Evolutionary conservation across 495 filamentous ascomycete genomes (phyloP), one percentile per base, ranked within the genome.

Genomic region (Penicillium nucicola): DNA sequence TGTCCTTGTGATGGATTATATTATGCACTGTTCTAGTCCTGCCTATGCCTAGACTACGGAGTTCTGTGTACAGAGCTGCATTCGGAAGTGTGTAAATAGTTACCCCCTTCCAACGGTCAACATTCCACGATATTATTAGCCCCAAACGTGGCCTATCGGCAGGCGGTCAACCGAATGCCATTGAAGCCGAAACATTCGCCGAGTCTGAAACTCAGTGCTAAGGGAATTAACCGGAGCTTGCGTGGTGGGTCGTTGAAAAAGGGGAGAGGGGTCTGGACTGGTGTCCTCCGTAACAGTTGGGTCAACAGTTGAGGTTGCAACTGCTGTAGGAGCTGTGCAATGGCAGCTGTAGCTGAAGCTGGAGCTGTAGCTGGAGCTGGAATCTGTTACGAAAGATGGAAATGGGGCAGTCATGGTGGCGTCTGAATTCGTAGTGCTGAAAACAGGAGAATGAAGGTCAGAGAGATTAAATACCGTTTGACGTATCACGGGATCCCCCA

Each of bases 401-500:
- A 22, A 22, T 22, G 20, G 2, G 20, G 2, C 2, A 22, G 20
- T 22, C 2, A 22, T 22, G 2, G 25, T 28, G 25, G 25, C 25
- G 25, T 28, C 25, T 28, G 25, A 28, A 28, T 28, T 8, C 25
- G 25, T 28, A 45, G 42, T 45, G 28, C 28, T 45, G 42, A 28
- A 28, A 28, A 28, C 25, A 28, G 25, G 25, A n/a, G 23, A 32
- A 38, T 18, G 22, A 43, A 9, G 38, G 19, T 23, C 45, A 39
- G 19, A 33, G 19, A 33, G 43, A 28, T 28, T 28, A 28, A 28
- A 28, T 28, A 9, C 25, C 25, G n/a, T n/a, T 28, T 28, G 59
- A 53, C 43, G 49, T 52, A 62, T 62, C 59, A 60, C 59, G 59
- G 33, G 40, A 57, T 57, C 52, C 54, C 41, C 56, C 51, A 42